These are phyloP conservation scores for Ochromonas danica DNA, from an alignment of 108 stramenopile species.

Conservation along the genomic window DNA sequence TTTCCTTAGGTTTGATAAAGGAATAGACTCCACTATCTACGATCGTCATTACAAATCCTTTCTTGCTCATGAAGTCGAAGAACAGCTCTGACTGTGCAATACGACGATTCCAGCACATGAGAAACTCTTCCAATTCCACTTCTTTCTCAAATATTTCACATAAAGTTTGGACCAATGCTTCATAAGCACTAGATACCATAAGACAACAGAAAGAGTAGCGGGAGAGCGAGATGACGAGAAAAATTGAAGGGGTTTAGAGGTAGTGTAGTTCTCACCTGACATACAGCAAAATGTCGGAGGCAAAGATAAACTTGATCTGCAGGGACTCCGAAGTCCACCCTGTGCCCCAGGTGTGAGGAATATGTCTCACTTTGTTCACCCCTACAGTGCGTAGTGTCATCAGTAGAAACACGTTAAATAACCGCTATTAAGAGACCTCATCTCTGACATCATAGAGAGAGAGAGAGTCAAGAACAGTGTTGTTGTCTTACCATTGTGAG, in stretches of 20 bases:
- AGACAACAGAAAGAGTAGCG: too few species aligned
- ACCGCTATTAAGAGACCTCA: too few species aligned
- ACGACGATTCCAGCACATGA: slow-evolving; percentile 13
- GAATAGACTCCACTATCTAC: slow-evolving; percentile 28
- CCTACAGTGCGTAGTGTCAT: too few species aligned
- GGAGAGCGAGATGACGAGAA: too few species aligned
- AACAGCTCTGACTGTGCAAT: neutral
- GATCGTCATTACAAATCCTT: slow-evolving; percentile 13
- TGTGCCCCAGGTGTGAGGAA: slow-evolving; percentile 18
- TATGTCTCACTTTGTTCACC: too few species aligned
- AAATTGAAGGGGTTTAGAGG: too few species aligned
- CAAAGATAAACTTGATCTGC: neutral
- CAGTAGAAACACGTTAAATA: too few species aligned
- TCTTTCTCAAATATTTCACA: neutral
- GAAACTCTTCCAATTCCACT: neutral
- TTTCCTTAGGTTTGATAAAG: too few species aligned
- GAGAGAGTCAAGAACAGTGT: too few species aligned
- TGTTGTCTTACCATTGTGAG: slow-evolving; percentile 1
- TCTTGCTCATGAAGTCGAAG: slow-evolving; percentile 4
- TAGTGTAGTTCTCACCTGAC: slow-evolving; percentile 20
- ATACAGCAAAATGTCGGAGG: slow-evolving; percentile 29
- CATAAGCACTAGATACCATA: neutral
- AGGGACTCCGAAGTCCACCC: neutral
- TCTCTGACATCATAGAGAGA: too few species aligned
- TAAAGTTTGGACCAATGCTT: neutral